Evolutionary conservation across 1,284 basidiomycete genomes (phyloP), one percentile per base, ranked within the genome.

Genomic region (Porodaedalea pini): DNA sequence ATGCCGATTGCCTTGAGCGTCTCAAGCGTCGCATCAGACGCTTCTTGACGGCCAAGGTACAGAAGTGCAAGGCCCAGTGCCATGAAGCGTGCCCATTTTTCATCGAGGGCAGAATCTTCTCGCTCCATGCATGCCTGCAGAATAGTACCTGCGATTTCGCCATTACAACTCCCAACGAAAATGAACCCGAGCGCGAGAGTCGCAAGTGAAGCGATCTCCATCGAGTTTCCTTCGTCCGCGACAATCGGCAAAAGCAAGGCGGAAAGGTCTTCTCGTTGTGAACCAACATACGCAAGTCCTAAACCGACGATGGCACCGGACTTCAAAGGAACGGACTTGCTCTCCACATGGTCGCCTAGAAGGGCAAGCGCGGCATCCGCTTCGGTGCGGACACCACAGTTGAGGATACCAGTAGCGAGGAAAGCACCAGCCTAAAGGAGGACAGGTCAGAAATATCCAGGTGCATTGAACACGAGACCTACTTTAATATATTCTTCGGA

Each of bases 401-500:
- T 95, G 29, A 99, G 78, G 62, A 99, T 87, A 63, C 97, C 97
- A 40, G 91, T 98, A 0, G 97, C 97, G 31, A 99, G 82, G 57
- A 98, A 82, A 0, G 96, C 94, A 58, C 97, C 97, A 23, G 96
- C 92, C 82, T 88, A 61, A 25, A 44, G 27, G 29, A 43, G 25
- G 23, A 45, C 32, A 51, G 56, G 61, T 43, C 2, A 49, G 25
- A 23, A 23, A 50, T 57, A 6, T 59, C 31, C 40, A 19, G 29
- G 25, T 5, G 21, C 13, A 44, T 11, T 23, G 19, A 19, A 23
- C 19, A 23, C 6, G 25, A 17, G 27, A 62, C 63, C 36, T 63
- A 82, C 87, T 78, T 98, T 98, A 79, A 99, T 98, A 70, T 95
- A 82, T 71, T 99, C 97, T 67, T 99, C 96, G 6, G 89, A 76